A percentile compares a stretch with the other conserved stretches of the same genome.
Evolutionary conservation across 2,329 filamentous ascomycete genomes (phyloP).

Genomic region (Graphiopsis chlorocephala): DNA sequence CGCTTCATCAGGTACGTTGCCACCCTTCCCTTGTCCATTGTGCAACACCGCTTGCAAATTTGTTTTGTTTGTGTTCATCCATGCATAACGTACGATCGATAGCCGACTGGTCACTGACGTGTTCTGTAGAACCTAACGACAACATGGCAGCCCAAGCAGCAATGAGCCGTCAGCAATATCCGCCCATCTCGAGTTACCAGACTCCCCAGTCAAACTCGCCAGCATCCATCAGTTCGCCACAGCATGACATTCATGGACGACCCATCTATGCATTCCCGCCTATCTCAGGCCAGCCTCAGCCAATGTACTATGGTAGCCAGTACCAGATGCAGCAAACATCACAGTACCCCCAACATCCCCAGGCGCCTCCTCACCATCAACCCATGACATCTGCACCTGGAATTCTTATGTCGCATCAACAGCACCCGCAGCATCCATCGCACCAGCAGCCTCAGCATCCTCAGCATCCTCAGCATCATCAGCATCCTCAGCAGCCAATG

Average conservation of each 20-base stretch:
- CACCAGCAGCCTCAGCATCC: constrained; percentile 39
- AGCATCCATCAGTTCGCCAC: constrained; percentile 85
- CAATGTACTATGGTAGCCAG: constrained; percentile 70
- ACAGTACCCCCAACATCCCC: constrained; percentile 56
- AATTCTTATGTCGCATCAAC: constrained; percentile 57
- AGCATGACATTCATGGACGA: constrained; percentile 82
- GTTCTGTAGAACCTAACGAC: constrained; percentile 64
- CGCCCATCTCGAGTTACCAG: constrained; percentile 76
- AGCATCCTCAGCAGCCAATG: constrained; percentile 36
- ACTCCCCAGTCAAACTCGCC: constrained; percentile 94
- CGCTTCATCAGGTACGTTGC: constrained; percentile 73
- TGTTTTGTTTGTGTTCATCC: neutral
- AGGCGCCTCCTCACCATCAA: constrained; percentile 51
- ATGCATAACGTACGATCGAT: constrained; percentile 18
- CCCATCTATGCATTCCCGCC: constrained; percentile 84
- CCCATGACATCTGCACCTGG: constrained; percentile 49
- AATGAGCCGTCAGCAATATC: constrained; percentile 68
- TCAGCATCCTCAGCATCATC: constrained; percentile 35
- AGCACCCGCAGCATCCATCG: constrained; percentile 29
- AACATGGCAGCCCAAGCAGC: constrained; percentile 63
- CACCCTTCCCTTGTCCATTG: neutral
- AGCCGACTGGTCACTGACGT: constrained; percentile 4
- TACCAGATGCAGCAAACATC: constrained; percentile 50
- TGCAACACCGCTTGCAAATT: neutral
- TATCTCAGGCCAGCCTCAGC: constrained; percentile 59